These are phyloP conservation scores for Coniferiporia sulphurascens DNA, from an alignment of 1,284 basidiomycete species.

Conservation along the genomic window DNA sequence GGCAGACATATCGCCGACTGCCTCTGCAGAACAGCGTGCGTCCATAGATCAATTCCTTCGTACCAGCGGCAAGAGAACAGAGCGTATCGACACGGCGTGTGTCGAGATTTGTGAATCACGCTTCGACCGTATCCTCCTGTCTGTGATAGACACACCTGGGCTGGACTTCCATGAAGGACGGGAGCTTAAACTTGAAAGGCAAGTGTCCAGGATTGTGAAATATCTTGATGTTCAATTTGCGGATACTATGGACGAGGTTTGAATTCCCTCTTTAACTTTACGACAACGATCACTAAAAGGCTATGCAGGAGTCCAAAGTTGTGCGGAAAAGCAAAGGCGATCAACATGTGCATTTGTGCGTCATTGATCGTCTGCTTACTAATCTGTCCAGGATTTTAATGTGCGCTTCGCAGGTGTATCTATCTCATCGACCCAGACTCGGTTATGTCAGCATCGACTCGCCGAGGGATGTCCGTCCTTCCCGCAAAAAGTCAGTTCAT, in stretches of 20 bases:
- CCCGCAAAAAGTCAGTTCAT: slow-evolving; percentile 39
- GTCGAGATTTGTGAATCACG: slow-evolving; percentile 76
- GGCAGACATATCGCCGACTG: slow-evolving; percentile 67
- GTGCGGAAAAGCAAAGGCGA: slow-evolving; percentile 79
- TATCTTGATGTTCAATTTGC: slow-evolving; percentile 74
- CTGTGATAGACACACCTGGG: slow-evolving; percentile 78
- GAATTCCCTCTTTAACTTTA: slow-evolving; percentile 23
- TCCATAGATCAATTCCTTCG: slow-evolving; percentile 57
- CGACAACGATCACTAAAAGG: slow-evolving; percentile 4
- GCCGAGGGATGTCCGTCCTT: slow-evolving; percentile 41
- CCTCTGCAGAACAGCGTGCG: slow-evolving; percentile 61
- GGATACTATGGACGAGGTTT: slow-evolving; percentile 77
- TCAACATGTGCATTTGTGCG: slow-evolving; percentile 79
- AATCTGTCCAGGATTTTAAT: slow-evolving; percentile 7
- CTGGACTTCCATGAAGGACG: slow-evolving; percentile 66
- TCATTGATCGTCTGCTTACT: slow-evolving; percentile 14
- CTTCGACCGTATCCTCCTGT: slow-evolving; percentile 68
- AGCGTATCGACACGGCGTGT: slow-evolving; percentile 55
- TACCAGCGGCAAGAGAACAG: slow-evolving; percentile 52
- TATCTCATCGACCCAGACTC: slow-evolving; percentile 77
- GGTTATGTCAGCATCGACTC: slow-evolving; percentile 49
- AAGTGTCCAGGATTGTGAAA: slow-evolving; percentile 64
- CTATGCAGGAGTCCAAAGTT: slow-evolving; percentile 72
- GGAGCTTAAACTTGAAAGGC: slow-evolving; percentile 71
- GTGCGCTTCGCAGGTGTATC: slow-evolving; percentile 51